Evolutionary conservation across 2,329 filamentous ascomycete genomes (phyloP), one percentile per base, ranked within the genome.

Genomic region (Fusarium sp.): DNA sequence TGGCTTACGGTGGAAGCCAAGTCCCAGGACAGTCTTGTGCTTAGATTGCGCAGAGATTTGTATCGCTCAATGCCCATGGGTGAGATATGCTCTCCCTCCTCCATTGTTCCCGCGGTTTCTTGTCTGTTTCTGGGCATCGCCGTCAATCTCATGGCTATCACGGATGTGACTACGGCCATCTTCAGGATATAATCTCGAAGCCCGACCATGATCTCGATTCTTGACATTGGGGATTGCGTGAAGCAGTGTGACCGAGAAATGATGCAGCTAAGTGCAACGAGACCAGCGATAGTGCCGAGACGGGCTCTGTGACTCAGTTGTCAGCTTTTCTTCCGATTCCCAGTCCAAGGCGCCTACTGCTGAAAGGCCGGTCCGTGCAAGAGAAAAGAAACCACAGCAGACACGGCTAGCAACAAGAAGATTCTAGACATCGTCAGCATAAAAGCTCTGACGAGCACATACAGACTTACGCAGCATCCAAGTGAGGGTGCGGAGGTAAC

Each of bases 391-490:
- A 72, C 56, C 36, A 59, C 48, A 22, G 69, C 72, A 32, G 65
- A 72, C 26, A 76, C 51, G 15, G 41, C n/a, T 50, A 76, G 22
- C 30, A 76, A 52, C 30, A 52, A 62, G 15, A 66, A 17, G 32
- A 66, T 61, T 17, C 75, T 77, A 30, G 22, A 38, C n/a, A 24
- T 34, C 28, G 57, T 77, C 64, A 77, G 73, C 60, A 26, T 39
- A 50, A 24, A 47, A 28, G 13, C 39, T 28, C 24, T 45, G 17
- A 17, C 13, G 11, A 22, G 24, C 18, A 18, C 51, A 50, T 42
- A 12, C 42, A 28, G 28, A 56, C 76, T 75, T 72, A 78, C 76
- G 70, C 66, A 36, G 56, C 63, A 45, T 69, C 61, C 20, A 70
- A 44, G 32, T 58, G 50, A 55, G 47, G 59, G 52, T 71, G 51